Percentiles rank a stretch among this genome's conserved stretches.
These are phyloP conservation scores for Neospermospora avenae DNA, from an alignment of 2,329 filamentous ascomycete species.

Conservation along the genomic window DNA sequence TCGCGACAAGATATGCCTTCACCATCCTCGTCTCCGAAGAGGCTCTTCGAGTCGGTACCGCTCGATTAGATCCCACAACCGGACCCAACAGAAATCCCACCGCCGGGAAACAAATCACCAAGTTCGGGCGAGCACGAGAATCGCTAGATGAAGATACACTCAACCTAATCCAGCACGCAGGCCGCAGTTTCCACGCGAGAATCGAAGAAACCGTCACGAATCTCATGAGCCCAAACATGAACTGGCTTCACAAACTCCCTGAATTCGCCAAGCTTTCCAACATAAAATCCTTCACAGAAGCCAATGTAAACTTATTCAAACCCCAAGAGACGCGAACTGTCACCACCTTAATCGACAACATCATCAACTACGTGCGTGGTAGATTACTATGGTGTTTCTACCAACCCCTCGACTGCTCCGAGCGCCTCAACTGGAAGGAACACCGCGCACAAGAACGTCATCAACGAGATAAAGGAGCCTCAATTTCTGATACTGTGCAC, in stretches of 20 bases:
- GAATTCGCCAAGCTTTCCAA: slow-evolving; percentile 33
- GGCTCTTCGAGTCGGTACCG: slow-evolving; percentile 41
- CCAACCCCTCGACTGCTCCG: slow-evolving; percentile 6
- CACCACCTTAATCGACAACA: background rate
- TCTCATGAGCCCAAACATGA: slow-evolving; percentile 37
- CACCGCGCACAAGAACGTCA: slow-evolving; percentile 16
- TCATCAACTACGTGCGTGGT: slow-evolving; percentile 16
- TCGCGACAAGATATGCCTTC: slow-evolving; percentile 49
- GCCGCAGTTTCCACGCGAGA: slow-evolving; percentile 49
- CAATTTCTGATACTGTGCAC: slow-evolving; percentile 11
- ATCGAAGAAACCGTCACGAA: slow-evolving; percentile 38
- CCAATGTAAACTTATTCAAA: too few species aligned
- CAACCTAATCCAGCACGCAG: slow-evolving; percentile 58
- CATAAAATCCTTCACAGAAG: slow-evolving; percentile 1
- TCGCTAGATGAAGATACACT: slow-evolving; percentile 51
- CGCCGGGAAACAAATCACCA: slow-evolving; percentile 20
- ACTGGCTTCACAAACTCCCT: slow-evolving; percentile 37
- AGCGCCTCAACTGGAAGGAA: background rate
- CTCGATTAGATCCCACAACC: background rate
- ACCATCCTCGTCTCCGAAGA: slow-evolving; percentile 61
- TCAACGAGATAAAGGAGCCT: background rate
- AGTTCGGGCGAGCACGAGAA: slow-evolving; percentile 47
- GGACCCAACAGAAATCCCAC: background rate
- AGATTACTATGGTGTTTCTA: slow-evolving; percentile 16
- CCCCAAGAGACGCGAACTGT: background rate